Conservation (phyloP, 2,329 filamentous ascomycete genomes). For the Zasmidium cellare region DNA sequence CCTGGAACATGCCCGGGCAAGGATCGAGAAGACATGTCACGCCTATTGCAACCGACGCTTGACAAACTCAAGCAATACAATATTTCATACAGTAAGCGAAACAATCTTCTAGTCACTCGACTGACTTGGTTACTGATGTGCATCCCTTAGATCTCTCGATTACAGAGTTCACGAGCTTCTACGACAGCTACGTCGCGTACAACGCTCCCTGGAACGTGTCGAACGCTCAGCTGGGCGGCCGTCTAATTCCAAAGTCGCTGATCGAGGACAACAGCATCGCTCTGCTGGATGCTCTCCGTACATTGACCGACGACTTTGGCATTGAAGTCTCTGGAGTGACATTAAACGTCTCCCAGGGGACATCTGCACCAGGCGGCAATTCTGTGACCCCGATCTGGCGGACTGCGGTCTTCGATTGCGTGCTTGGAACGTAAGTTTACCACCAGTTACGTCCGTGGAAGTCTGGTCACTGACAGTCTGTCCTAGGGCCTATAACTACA, state of each 20-base stretch:
- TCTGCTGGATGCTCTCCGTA: too few relatives aligned
- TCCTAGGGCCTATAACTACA: too few relatives aligned
- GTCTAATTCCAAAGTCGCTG: not conserved
- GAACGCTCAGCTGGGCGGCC: not conserved
- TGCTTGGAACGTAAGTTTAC: too few relatives aligned
- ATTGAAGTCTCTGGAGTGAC: too few relatives aligned
- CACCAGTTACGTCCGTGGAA: too few relatives aligned
- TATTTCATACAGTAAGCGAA: not conserved
- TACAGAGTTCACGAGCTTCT: not conserved
- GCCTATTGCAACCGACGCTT: not conserved
- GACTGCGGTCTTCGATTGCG: too few relatives aligned
- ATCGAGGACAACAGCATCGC: not conserved
- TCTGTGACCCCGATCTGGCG: too few relatives aligned
- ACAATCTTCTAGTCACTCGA: not conserved
- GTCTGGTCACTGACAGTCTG: too few relatives aligned
- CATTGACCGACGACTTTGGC: too few relatives aligned
- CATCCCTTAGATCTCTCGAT: not conserved
- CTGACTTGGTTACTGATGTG: not conserved
- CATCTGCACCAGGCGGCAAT: too few relatives aligned
- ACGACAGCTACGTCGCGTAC: not conserved
- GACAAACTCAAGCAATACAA: not conserved
- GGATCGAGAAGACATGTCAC: not conserved
- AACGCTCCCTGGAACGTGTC: not conserved
- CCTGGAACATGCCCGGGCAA: not conserved
- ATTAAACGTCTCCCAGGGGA: too few relatives aligned